These are phyloP conservation scores for Phytopythium aichiense DNA, from an alignment of 352 stramenopile genomes.

Conservation along the genomic window DNA sequence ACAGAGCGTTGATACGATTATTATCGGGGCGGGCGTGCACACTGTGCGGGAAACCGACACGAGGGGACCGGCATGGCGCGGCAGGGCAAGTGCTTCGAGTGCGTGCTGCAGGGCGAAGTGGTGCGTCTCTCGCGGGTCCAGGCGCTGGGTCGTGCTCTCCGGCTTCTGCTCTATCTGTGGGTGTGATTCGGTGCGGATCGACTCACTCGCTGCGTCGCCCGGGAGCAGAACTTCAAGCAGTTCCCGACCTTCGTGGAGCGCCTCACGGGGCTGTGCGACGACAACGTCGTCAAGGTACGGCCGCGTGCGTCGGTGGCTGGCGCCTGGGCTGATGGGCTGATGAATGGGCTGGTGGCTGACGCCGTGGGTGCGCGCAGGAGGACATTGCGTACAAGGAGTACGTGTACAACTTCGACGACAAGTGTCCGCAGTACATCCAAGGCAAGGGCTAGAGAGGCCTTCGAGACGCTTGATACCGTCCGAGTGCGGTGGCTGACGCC, in stretches of 20 bases:
- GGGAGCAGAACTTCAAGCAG: constrained; percentile 69
- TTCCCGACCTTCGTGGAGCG: constrained; percentile 81
- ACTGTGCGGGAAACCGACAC: background rate
- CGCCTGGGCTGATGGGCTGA: background rate
- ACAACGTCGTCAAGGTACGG: constrained; percentile 74
- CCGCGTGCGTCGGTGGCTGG: background rate
- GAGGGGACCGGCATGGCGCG: constrained; percentile 38
- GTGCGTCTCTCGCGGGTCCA: constrained; percentile 22
- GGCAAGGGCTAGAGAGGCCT: constrained; percentile 11
- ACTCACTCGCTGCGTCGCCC: background rate
- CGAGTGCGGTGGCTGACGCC: background rate
- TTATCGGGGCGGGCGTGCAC: background rate
- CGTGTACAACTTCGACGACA: constrained; percentile 88
- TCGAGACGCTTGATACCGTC: background rate
- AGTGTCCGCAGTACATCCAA: constrained; percentile 84
- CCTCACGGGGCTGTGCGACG: constrained; percentile 65
- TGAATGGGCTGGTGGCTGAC: background rate
- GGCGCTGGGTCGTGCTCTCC: background rate
- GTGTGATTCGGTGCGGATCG: background rate
- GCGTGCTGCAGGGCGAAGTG: constrained; percentile 78
- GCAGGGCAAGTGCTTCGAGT: constrained; percentile 78
- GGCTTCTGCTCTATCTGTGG: background rate
- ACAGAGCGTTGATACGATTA: background rate
- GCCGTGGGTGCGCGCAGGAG: constrained; percentile 26
- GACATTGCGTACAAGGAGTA: constrained; percentile 89